A percentile compares a stretch with the other conserved stretches of the same genome.
Conservation (phyloP, 345 rosid genomes). For the Eucalyptus cladocalyx region DNA sequence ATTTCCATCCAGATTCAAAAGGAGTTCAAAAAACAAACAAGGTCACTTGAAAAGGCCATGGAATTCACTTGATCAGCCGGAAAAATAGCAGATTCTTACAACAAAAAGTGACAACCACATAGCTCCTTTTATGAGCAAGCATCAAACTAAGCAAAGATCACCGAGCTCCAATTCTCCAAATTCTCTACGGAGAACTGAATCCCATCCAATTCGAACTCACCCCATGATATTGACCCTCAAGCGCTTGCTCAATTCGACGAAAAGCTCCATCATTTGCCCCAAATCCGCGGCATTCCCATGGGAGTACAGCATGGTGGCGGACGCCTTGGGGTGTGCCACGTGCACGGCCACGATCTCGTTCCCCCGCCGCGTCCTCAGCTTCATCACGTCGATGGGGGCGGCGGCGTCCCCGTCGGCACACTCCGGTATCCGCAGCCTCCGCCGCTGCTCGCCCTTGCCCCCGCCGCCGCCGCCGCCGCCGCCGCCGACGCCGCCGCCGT, state of each 20-base stretch:
- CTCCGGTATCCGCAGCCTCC: not conserved
- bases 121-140: not conserved
- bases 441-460: not conserved
- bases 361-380: constrained; percentile 67
- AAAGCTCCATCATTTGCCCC: constrained; percentile 93
- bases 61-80: not conserved
- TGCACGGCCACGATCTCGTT: constrained; percentile 77
- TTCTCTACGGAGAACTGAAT: not conserved
- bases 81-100: not conserved
- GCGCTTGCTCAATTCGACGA: constrained; percentile 72
- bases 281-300: constrained; percentile 99
- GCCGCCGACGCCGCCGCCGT: not conserved
- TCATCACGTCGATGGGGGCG: constrained; percentile 46
- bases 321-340: constrained; percentile 62
- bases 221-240: constrained; percentile 88
- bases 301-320: constrained; percentile 71
- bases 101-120: not conserved
- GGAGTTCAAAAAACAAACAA: not conserved
- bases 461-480: constrained; percentile 12
- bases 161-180: not conserved
- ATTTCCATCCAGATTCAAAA: not conserved
- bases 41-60: not conserved
- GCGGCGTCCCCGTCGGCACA: constrained; percentile 7
- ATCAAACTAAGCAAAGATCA: not conserved
- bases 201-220: constrained; percentile 15